Conservation (phyloP, 2,329 filamentous ascomycete species). For the Raffaelea arxii region DNA sequence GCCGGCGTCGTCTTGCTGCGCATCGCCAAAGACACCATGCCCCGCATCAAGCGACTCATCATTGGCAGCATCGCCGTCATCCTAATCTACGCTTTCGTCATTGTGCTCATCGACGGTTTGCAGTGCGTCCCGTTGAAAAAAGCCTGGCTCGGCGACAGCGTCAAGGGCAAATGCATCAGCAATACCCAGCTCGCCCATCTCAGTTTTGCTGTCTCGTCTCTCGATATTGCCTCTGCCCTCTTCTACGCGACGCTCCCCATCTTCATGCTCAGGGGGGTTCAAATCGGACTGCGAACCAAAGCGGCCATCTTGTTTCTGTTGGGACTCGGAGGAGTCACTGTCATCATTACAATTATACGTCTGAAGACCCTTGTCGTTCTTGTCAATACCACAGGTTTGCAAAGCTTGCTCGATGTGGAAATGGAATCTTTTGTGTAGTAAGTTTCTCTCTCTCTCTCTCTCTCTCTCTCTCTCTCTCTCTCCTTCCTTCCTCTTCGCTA, state of each 20-base stretch:
- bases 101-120: background rate
- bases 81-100: background rate
- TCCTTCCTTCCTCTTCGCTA: background rate
- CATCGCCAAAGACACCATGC: background rate
- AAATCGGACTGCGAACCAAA: background rate
- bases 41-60: background rate
- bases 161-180: background rate
- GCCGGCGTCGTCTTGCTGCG: slow-evolving; percentile 1
- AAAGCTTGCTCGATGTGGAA: background rate
- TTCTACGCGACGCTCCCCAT: background rate
- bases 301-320: background rate
- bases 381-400: background rate
- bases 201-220: background rate
- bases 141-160: slow-evolving; percentile 1
- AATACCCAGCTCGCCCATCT: background rate
- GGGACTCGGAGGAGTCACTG: background rate
- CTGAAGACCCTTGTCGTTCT: background rate
- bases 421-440: background rate
- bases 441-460: background rate
- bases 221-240: background rate
- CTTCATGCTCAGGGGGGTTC: background rate
- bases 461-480: background rate
- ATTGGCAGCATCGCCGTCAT: background rate
- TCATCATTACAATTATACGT: background rate
- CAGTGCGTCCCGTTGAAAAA: slow-evolving; percentile 1